These are phyloP conservation scores for Chloris gayana DNA, from an alignment of 176 grass and related monocot genomes.

Conservation along the genomic window DNA sequence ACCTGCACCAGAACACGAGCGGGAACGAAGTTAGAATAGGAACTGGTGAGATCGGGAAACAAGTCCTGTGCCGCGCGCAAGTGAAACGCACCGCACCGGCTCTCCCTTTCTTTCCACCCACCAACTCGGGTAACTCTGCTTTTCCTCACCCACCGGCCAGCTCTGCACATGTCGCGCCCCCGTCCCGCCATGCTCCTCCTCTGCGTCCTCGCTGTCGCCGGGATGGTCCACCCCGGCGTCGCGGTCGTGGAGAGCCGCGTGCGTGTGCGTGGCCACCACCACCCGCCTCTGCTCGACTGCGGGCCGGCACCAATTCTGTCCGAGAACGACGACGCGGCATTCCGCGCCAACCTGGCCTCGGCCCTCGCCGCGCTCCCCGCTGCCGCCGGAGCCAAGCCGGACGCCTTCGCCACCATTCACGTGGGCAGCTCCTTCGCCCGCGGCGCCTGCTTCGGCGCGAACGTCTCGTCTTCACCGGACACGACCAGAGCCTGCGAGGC, in stretches of 20 bases:
- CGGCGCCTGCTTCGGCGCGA: background rate
- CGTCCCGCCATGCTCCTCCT: background rate
- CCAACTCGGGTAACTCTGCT: too few relatives aligned
- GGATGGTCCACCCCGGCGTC: background rate
- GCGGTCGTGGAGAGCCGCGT: background rate
- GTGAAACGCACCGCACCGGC: too few relatives aligned
- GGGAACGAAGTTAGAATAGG: too few relatives aligned
- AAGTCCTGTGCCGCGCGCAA: too few relatives aligned
- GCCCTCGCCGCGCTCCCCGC: background rate
- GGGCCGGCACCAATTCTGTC: background rate
- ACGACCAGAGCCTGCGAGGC: background rate
- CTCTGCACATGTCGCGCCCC: background rate
- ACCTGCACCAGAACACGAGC: too few relatives aligned
- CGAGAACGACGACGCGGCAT: background rate
- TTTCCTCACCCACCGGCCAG: background rate
- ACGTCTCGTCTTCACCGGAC: too few relatives aligned
- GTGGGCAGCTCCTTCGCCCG: background rate
- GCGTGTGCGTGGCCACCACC: background rate
- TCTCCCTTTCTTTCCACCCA: too few relatives aligned
- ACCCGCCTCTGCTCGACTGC: slow-evolving; percentile 12
- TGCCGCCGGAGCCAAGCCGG: background rate
- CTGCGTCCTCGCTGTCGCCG: background rate
- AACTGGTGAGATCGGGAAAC: too few relatives aligned
- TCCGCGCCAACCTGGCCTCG: background rate
- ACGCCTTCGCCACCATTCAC: background rate